Evolutionary conservation across 2,329 filamentous ascomycete species (phyloP).

Genomic region (Pestalotiopsis sp.): DNA sequence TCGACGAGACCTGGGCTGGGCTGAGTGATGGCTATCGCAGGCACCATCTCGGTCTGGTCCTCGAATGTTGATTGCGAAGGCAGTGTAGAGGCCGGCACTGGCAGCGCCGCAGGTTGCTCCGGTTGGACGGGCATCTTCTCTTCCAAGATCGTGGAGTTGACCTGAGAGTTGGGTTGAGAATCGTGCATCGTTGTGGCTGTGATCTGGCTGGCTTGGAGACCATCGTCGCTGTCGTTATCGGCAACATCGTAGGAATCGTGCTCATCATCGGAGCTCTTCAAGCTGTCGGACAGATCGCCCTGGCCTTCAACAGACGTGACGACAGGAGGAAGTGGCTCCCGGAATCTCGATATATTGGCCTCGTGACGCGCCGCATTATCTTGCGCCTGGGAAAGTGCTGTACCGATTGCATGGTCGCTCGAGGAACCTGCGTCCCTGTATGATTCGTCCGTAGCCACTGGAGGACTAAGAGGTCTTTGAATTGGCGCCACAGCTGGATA

Average conservation of each 20-base stretch:
- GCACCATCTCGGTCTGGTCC: slow-evolving; percentile 28
- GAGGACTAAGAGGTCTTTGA: slow-evolving; percentile 22
- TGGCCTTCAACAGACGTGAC: slow-evolving; percentile 68
- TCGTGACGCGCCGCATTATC: slow-evolving; percentile 43
- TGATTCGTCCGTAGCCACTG: slow-evolving; percentile 21
- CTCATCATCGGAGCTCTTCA: slow-evolving; percentile 41
- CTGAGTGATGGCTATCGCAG: slow-evolving; percentile 44
- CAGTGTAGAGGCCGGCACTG: background rate
- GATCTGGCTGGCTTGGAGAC: slow-evolving; percentile 18
- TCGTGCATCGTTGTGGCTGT: slow-evolving; percentile 21
- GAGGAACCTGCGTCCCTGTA: slow-evolving; percentile 50
- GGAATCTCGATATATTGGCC: slow-evolving; percentile 56
- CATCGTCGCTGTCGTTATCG: slow-evolving; percentile 16
- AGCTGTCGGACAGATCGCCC: slow-evolving; percentile 63
- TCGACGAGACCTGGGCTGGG: slow-evolving; percentile 39
- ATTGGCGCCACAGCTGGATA: slow-evolving; percentile 26
- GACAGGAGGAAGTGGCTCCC: slow-evolving; percentile 69
- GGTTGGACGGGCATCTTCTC: slow-evolving; percentile 15
- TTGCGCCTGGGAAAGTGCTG: slow-evolving; percentile 55
- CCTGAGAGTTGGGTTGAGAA: slow-evolving; percentile 15
- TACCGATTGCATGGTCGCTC: slow-evolving; percentile 59
- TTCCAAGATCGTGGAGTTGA: slow-evolving; percentile 15
- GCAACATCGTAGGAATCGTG: slow-evolving; percentile 26
- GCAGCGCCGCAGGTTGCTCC: slow-evolving; percentile 2
- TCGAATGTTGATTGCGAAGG: background rate